phyloP scores from a whole-genome alignment of 768 basidiomycete genomes.

The Goffeauzyma gilvescens region DNA sequence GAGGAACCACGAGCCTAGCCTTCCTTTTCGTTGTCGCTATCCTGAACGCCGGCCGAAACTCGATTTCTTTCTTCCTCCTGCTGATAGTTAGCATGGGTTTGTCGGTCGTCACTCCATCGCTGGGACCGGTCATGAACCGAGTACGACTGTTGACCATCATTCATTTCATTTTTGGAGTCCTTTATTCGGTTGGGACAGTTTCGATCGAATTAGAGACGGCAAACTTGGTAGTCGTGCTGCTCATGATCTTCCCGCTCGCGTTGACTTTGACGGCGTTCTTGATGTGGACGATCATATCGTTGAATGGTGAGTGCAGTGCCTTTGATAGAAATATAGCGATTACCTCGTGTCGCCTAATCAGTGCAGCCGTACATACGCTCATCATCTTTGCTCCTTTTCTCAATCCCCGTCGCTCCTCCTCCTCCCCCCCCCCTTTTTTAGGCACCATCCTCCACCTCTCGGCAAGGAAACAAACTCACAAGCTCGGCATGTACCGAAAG shows the following conservation, averaged over 20 bases:
- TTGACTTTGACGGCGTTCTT: conserved; percentile 91
- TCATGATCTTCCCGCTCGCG: conserved; percentile 85
- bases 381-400: no score
- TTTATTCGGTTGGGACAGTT: conserved; percentile 89
- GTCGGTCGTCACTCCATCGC: conserved; percentile 71
- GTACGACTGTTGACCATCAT: conserved; percentile 62
- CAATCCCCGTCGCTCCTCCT: no score
- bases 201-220: conserved; percentile 75
- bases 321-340: neutral
- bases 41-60: conserved; percentile 77
- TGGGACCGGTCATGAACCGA: conserved; percentile 65
- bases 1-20: conserved; percentile 37
- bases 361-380: no score
- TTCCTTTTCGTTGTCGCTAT: conserved; percentile 92
- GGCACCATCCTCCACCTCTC: conserved; percentile 75
- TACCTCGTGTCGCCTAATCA: neutral
- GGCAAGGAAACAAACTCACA: conserved; percentile 68
- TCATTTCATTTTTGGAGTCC: conserved; percentile 82
- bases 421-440: conserved; percentile 24
- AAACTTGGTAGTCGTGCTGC: conserved; percentile 57
- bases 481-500: conserved; percentile 68
- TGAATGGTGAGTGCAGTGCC: conserved; percentile 46
- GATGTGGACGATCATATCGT: conserved; percentile 80
- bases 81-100: conserved; percentile 80
- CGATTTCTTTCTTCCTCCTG: conserved; percentile 85